Evolutionary conservation across 768 basidiomycete genomes (phyloP), one percentile per base, ranked within the genome.

Genomic region (Xanthoconium stramineum): DNA sequence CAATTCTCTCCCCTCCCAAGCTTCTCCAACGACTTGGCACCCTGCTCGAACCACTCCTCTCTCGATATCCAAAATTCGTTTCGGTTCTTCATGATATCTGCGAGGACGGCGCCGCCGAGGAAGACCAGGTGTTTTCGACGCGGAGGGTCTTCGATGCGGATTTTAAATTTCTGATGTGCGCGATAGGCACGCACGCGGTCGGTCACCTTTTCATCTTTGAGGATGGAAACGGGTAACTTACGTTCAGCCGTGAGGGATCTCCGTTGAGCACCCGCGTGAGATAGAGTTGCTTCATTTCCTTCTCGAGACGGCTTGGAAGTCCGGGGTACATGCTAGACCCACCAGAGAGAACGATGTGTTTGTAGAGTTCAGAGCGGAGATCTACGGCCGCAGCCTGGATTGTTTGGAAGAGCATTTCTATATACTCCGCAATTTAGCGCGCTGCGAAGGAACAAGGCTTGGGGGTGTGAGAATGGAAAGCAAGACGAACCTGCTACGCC

Each of bases 251-350:
- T 15, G 86, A 74, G 0, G 92, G 86, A 68, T 98, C 88, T 17
- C 91, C 87, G 44, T 82, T 80, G 44, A 98, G 79, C 17, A 98
- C 91, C n/a, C 86, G 80, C 2, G 91, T 90, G 57, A 99, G 81
- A 72, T 98, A 94, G n/a, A 98, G 79, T 72, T 98, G 97, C 74
- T 98, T 98, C 90, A 98, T 94, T 78, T 99, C 96, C 78, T 98
- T 98, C 76, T 98, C 97, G 43, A 99, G 80, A 45, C 97, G 86
- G 69, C 90, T 93, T 12, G 97, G 97, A 53, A 99, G 83, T 29
- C 97, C 97, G 32, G 97, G 96, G 70, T 98, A 98, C 96, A 98
- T 98, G 72, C 91, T 94, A 3, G 94, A 96, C 8, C 97, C 97
- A 50, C 97, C 97, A 5, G 94, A 97, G 29, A 99, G 85, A 13